Evolutionary conservation across 208 protist genomes (phyloP).

Genomic region (Wallacemonas sp.): DNA sequence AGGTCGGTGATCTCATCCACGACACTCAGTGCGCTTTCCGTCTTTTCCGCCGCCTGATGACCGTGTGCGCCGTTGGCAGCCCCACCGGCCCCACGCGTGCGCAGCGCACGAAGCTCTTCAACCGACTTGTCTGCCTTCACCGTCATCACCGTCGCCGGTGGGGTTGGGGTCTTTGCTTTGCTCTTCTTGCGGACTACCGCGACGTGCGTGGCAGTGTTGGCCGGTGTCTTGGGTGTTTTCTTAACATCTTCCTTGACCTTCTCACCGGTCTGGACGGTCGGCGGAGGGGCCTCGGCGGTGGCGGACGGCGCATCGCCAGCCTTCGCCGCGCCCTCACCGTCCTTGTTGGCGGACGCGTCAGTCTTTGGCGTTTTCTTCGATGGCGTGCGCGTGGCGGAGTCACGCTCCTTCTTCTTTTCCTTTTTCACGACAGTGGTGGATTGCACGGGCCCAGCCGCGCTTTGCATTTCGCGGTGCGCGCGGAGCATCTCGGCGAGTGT

Average conservation of each 20-base stretch:
- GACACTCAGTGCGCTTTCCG: slow-evolving; percentile 27
- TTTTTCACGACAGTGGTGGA: slow-evolving; percentile 30
- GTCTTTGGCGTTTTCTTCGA: neutral
- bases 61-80: neutral
- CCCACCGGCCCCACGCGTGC: slow-evolving; percentile 26
- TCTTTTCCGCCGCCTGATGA: too few relatives aligned
- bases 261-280: slow-evolving; percentile 5
- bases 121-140: slow-evolving; percentile 32
- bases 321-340: too few relatives aligned
- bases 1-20: slow-evolving; percentile 53
- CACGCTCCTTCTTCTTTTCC: slow-evolving; percentile 11
- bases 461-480: slow-evolving; percentile 26
- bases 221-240: neutral
- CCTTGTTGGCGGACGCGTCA: too few relatives aligned
- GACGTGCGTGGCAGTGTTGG: neutral
- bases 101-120: slow-evolving; percentile 43
- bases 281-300: neutral
- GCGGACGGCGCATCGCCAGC: neutral
- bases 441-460: slow-evolving; percentile 28
- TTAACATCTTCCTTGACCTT: slow-evolving; percentile 3
- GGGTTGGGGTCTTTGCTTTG: slow-evolving; percentile 11
- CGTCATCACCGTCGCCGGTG: slow-evolving; percentile 20
- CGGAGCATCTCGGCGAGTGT: slow-evolving; percentile 31
- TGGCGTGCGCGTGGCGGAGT: slow-evolving; percentile 8
- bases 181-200: slow-evolving; percentile 4